phyloP scores from a whole-genome alignment of 306 rosid species.

The Cucurbita ficifolia region DNA sequence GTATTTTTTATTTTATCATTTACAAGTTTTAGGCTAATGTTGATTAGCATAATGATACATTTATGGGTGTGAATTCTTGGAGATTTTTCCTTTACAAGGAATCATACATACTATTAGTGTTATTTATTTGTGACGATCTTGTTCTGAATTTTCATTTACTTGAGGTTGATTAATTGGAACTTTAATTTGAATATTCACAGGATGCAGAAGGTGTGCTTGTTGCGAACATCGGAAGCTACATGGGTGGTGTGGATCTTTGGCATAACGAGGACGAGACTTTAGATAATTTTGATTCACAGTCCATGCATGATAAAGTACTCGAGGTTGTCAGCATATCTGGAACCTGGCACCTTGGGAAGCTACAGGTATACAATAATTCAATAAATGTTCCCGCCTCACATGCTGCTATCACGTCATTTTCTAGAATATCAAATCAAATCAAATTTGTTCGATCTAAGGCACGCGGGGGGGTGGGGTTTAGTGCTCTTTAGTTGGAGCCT shows the following conservation, averaged over 20 bases:
- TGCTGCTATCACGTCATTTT: no score
- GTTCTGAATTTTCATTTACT: not conserved
- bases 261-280: conserved; percentile 86
- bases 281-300: conserved; percentile 91
- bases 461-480: no score
- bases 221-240: conserved; percentile 98
- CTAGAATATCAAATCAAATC: not conserved
- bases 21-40: not conserved
- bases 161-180: not conserved
- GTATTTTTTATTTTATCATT: not conserved
- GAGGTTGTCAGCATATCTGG: conserved; percentile 99
- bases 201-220: conserved; percentile 99
- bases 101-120: not conserved
- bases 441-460: not conserved
- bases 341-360: conserved; percentile 97
- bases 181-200: conserved; percentile 24
- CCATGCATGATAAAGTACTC: conserved; percentile 93
- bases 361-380: conserved; percentile 48
- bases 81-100: not conserved
- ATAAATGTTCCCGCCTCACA: not conserved
- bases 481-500: not conserved
- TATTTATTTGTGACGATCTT: not conserved
- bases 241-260: conserved; percentile 99
- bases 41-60: not conserved
- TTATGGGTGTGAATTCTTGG: not conserved